phyloP scores from a whole-genome alignment of 768 basidiomycete species.

The Candolleomyces eurysporus region DNA sequence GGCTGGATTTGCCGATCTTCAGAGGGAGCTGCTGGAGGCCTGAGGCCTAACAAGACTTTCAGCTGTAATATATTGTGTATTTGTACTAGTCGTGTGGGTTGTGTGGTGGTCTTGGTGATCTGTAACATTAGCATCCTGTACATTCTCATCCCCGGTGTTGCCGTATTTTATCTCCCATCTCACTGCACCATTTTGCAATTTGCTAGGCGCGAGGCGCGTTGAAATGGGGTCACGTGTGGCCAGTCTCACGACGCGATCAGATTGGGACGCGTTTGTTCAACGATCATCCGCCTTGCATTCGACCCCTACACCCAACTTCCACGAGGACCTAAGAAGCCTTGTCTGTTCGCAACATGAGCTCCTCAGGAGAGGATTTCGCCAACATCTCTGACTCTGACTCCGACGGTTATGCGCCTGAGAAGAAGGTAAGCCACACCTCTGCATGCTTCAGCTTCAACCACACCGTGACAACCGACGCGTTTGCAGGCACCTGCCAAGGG shows the following conservation, averaged over 20 bases:
- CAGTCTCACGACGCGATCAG: too few relatives aligned
- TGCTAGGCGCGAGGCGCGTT: too few relatives aligned
- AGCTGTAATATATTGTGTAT: not conserved
- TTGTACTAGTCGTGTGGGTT: not conserved
- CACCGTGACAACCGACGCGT: not conserved
- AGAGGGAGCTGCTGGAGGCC: conserved; percentile 64
- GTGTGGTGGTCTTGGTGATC: not conserved
- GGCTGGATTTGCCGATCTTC: conserved; percentile 81
- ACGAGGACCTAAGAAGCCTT: too few relatives aligned
- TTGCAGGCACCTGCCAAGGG: not conserved
- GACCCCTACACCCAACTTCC: too few relatives aligned
- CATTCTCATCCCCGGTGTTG: too few relatives aligned
- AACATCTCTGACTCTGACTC: conserved; percentile 62
- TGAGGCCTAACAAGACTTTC: not conserved
- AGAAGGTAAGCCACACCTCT: conserved; percentile 40
- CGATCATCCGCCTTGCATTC: too few relatives aligned
- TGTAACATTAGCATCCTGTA: too few relatives aligned
- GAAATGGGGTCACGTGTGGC: too few relatives aligned
- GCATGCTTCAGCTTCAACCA: not conserved
- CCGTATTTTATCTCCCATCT: too few relatives aligned
- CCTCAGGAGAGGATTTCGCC: conserved; percentile 70
- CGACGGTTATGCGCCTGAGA: conserved; percentile 64
- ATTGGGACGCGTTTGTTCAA: too few relatives aligned
- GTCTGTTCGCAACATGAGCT: conserved; percentile 51
- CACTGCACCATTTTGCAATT: too few relatives aligned